phyloP scores from a whole-genome alignment of 2,329 filamentous ascomycete species.

The Mycosphaerella sp. region DNA sequence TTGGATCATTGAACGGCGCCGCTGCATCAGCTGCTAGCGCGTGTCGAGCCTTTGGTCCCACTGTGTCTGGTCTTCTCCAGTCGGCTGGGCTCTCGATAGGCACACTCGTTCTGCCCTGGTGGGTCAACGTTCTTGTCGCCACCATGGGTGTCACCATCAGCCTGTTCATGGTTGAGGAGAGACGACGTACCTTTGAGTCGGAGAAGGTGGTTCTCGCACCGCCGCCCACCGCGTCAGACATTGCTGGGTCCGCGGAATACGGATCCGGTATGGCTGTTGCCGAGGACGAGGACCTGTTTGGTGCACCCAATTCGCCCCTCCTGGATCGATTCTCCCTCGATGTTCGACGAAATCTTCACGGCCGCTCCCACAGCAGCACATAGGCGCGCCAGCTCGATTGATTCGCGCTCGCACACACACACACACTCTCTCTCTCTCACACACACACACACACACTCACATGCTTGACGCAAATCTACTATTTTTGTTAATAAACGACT shows the following conservation, averaged over 20 bases:
- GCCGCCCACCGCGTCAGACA: constrained; percentile 18
- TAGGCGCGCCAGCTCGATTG: constrained; percentile 15
- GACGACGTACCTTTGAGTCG: constrained; percentile 24
- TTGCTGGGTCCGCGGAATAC: constrained; percentile 19
- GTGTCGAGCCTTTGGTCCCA: constrained; percentile 81
- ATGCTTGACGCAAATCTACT: constrained; percentile 4
- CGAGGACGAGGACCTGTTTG: constrained; percentile 23
- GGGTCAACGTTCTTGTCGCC: constrained; percentile 74
- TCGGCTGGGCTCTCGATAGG: constrained; percentile 70
- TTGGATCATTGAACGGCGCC: constrained; percentile 88
- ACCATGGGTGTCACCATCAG: constrained; percentile 67
- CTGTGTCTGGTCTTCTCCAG: constrained; percentile 78
- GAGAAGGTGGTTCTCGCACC: constrained; percentile 24
- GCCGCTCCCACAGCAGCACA: constrained; percentile 20
- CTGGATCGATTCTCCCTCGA: constrained; percentile 23
- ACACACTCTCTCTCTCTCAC: too few species aligned
- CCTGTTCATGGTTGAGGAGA: constrained; percentile 54
- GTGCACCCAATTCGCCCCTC: constrained; percentile 27
- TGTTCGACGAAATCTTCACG: constrained; percentile 18
- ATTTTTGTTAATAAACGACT: constrained; percentile 11
- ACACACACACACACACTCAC: background rate
- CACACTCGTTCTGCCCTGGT: constrained; percentile 88
- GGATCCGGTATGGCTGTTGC: constrained; percentile 23
- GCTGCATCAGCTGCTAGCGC: constrained; percentile 87
- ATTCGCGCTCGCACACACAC: background rate